These are phyloP conservation scores for Phaeosphaeriaceae sp. DNA, from an alignment of 2,329 filamentous ascomycete genomes.

Conservation along the genomic window DNA sequence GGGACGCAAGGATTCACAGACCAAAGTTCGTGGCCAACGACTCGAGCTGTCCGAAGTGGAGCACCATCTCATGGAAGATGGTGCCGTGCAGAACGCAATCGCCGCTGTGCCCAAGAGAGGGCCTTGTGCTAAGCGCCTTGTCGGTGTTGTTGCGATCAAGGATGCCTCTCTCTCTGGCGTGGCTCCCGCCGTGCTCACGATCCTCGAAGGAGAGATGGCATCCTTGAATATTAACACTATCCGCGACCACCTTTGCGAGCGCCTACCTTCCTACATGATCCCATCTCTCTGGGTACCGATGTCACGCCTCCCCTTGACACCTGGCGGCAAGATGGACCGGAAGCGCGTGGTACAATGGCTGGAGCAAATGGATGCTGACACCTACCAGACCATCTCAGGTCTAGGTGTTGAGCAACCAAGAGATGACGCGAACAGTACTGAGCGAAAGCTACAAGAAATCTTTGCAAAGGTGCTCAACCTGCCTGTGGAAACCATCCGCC, in stretches of 20 bases:
- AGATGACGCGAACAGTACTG: conserved; percentile 23
- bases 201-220: conserved; percentile 31
- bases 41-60: conserved; percentile 57
- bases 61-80: conserved; percentile 49
- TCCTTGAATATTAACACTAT: conserved; percentile 32
- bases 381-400: conserved; percentile 35
- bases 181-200: conserved; percentile 13
- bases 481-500: conserved; percentile 31
- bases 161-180: conserved; percentile 16
- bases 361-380: conserved; percentile 38
- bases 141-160: conserved; percentile 37
- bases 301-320: conserved; percentile 37
- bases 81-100: conserved; percentile 36
- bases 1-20: conserved; percentile 43
- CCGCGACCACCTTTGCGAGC: conserved; percentile 38
- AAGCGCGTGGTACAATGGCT: conserved; percentile 39
- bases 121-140: conserved; percentile 42
- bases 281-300: conserved; percentile 43
- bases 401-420: conserved; percentile 25
- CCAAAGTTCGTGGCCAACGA: conserved; percentile 53
- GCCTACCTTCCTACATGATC: conserved; percentile 44
- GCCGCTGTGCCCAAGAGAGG: conserved; percentile 37
- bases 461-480: conserved; percentile 42
- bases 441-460: conserved; percentile 38
- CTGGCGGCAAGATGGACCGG: conserved; percentile 44